Percentiles rank a stretch among this genome's conserved stretches.
Conservation (phyloP, 2,329 filamentous ascomycete genomes). For the Pseudogymnoascus sp. region DNA sequence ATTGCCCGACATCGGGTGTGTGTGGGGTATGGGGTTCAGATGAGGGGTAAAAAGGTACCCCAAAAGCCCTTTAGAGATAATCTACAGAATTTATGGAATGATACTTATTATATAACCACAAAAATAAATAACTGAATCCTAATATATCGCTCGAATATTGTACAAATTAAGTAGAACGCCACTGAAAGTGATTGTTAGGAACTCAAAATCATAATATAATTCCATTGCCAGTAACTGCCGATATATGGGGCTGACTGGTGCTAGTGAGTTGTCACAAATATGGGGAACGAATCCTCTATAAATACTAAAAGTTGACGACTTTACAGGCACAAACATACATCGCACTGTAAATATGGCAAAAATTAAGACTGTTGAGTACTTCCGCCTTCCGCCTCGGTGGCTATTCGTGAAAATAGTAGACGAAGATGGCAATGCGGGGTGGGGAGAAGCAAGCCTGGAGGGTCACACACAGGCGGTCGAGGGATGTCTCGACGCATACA, state of each 20-base stretch:
- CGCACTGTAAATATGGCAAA: slow-evolving; percentile 43
- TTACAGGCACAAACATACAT: background rate
- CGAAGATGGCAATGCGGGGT: slow-evolving; percentile 55
- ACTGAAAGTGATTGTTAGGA: too few species aligned
- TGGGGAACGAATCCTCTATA: background rate
- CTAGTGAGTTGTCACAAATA: background rate
- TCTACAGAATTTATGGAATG: too few species aligned
- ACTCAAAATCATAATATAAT: background rate
- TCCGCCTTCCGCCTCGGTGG: slow-evolving; percentile 68
- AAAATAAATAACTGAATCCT: too few species aligned
- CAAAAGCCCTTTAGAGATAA: too few species aligned
- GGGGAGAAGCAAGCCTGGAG: slow-evolving; percentile 70
- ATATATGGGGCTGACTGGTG: background rate
- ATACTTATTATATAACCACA: too few species aligned
- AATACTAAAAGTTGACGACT: background rate
- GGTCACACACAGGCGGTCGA: slow-evolving; percentile 69
- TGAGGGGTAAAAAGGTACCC: too few species aligned
- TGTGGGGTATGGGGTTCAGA: too few species aligned
- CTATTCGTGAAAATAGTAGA: slow-evolving; percentile 72
- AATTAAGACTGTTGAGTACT: slow-evolving; percentile 63
- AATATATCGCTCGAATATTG: too few species aligned
- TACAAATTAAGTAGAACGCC: too few species aligned
- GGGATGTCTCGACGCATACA: slow-evolving; percentile 63
- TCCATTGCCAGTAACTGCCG: background rate
- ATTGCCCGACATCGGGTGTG: too few species aligned